Evolutionary conservation across 305 asterid species (phyloP), one percentile per base, ranked within the genome.

Genomic region (Rubia tinctorum): DNA sequence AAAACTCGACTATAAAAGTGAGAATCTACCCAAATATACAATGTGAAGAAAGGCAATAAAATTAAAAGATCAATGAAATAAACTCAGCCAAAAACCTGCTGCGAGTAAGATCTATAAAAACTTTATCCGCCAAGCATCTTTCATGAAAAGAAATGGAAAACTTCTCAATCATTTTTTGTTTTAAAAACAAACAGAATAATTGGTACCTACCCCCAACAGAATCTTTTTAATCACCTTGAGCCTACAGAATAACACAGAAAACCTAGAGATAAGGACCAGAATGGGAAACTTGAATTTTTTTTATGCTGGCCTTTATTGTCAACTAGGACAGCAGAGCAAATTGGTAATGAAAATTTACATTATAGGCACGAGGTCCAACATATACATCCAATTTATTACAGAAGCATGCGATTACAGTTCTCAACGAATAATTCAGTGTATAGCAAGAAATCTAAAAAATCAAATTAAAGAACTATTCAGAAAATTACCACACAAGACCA

Each of bases 401-500:
- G 11, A 47, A 49, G 51, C 51, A 73, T 10, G 49, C 30, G 4
- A 23, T 63, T n/a, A 18, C 30, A 30, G 34, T 5, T 53, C 56
- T 53, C 9, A 70, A 9, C 42, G 62, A 55, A 71, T 43, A 25
- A 18, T 40, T 49, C 55, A 73, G 13, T 47, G 6, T 27, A 71
- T 27, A 7, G 55, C 15, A 64, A 20, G 56, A n/a, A 30, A 51
- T 9, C 45, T 1, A 27, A 9, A 1, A 23, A 22, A 39, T 51
- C 17, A 40, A 20, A 56, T 66, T 30, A 14, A 49, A 22, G 27
- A 25, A n/a, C 53, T 39, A 71, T 17, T 17, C 59, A 66, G 59
- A 53, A 68, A 20, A 37, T 53, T 83, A 86, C 89, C 85, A 82
- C 84, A 78, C 82, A 80, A 62, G 88, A 84, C 89, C 89, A 86